Conservation (phyloP, 495 filamentous ascomycete species). For the Glarea lozoyensis region DNA sequence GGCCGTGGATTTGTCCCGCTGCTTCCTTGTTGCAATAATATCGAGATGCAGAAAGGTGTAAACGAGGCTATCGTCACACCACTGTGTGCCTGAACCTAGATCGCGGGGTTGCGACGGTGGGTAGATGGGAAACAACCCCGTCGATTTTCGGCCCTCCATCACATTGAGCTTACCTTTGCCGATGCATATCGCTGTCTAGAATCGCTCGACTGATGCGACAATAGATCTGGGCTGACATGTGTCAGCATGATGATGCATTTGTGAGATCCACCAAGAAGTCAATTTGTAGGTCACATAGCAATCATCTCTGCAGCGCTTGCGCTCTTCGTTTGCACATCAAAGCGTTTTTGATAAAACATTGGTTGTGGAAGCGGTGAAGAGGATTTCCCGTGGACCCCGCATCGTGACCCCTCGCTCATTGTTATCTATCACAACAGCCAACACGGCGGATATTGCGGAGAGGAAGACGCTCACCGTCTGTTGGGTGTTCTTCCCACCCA, state of each 20-base stretch:
- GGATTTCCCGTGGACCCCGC: too few relatives aligned
- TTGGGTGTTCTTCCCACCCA: too few relatives aligned
- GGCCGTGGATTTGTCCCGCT: not conserved
- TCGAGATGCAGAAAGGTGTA: not conserved
- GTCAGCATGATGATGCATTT: not conserved
- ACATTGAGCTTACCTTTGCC: too few relatives aligned
- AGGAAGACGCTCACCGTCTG: conserved; percentile 2
- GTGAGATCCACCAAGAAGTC: not conserved
- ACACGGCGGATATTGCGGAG: too few relatives aligned
- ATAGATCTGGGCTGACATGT: not conserved
- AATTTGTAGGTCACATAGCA: not conserved
- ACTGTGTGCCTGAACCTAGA: not conserved
- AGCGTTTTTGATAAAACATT: too few relatives aligned
- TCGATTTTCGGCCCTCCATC: not conserved
- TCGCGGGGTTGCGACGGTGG: not conserved
- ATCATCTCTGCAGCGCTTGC: not conserved
- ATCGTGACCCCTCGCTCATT: not conserved
- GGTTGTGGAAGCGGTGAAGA: too few relatives aligned
- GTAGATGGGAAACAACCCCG: not conserved
- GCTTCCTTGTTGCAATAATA: not conserved
- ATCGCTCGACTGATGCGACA: too few relatives aligned
- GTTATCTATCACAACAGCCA: conserved; percentile 1
- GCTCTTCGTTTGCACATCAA: not conserved
- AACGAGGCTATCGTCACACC: too few relatives aligned
- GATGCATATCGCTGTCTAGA: too few relatives aligned